These are phyloP conservation scores for Colletotrichum caudatum DNA, from an alignment of 2,329 filamentous ascomycete genomes.

Conservation along the genomic window DNA sequence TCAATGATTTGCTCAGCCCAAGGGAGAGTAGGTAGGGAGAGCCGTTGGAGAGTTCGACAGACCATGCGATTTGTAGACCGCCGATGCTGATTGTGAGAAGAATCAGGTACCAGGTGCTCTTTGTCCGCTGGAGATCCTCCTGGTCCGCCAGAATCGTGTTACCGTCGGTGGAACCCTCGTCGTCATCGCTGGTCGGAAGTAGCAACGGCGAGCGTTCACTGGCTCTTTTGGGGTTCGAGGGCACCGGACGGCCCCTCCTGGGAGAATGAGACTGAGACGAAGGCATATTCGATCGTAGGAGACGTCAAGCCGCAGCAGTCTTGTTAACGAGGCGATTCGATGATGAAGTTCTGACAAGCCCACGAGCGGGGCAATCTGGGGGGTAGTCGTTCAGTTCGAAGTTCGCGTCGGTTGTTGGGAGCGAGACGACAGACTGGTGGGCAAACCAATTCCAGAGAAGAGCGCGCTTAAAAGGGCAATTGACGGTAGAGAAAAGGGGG, in stretches of 20 bases:
- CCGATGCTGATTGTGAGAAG: constrained; percentile 88
- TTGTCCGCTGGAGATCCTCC: constrained; percentile 68
- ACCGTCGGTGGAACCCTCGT: constrained; percentile 29
- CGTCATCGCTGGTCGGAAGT: constrained; percentile 29
- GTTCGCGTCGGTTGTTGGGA: constrained; percentile 9
- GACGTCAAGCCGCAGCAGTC: background rate
- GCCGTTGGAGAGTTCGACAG: constrained; percentile 92
- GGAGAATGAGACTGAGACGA: constrained; percentile 31
- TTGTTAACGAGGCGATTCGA: constrained; percentile 16
- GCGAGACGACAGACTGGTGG: constrained; percentile 1
- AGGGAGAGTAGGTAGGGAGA: constrained; percentile 86
- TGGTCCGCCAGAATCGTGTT: constrained; percentile 29
- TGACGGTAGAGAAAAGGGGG: constrained; percentile 6
- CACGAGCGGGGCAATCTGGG: constrained; percentile 33
- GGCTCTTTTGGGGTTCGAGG: constrained; percentile 23
- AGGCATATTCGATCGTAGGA: constrained; percentile 22
- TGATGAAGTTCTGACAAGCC: constrained; percentile 25
- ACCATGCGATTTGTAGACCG: constrained; percentile 94
- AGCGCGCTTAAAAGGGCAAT: constrained; percentile 24
- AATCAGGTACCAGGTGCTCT: constrained; percentile 87
- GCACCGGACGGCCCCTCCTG: constrained; percentile 37
- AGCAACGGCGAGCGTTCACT: constrained; percentile 40
- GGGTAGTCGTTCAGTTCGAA: constrained; percentile 24
- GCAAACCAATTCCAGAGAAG: background rate
- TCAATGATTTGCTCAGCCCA: constrained; percentile 83